Evolutionary conservation across 345 rosid species (phyloP), one percentile per base, ranked within the genome.

Genomic region (Eutrema heterophyllum): DNA sequence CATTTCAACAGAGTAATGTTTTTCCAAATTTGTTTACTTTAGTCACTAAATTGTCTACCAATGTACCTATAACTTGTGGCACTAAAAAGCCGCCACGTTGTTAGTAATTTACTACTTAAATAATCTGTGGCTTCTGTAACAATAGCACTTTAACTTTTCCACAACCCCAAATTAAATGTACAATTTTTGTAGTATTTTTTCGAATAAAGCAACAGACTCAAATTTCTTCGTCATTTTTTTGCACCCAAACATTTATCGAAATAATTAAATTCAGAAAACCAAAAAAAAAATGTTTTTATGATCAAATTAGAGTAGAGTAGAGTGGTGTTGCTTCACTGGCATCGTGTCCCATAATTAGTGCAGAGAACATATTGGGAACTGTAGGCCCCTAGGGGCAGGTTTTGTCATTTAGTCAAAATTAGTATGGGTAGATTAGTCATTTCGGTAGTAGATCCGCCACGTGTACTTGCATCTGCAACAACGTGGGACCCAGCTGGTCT

Each of bases 271-370:
- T 12, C 26, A 32, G 24, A 11, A 64, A 64, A 48, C 1, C 1
- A 6, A 14, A n/a, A 30, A 4, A 33, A 14, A 21, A 18, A 64
- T 4, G 43, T 11, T 51, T 36, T 4, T 1, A 13, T 66, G 38
- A 56, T 73, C 58, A 59, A 63, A 60, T 63, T 60, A 68, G 74
- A 68, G 43, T 30, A 27, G 64, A 76, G 74, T 27, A 44, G 16
- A 64, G 76, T 70, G 80, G 67, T 44, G 53, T 41, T 60, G 74
- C 50, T 41, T 68, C 66, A 63, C 75, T 76, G 75, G 75, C 74
- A 70, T 21, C 62, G 76, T 70, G 68, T 77, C 68, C 55, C 65
- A 55, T 77, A 64, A 77, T 71, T 72, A 79, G 71, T 72, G 54
- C 76, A 60, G 66, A 52, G 68, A 46, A 50, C 80, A 79, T 74